Percentiles rank a stretch among this genome's conserved stretches.
phyloP scores from a whole-genome alignment of 306 rosid genomes.

The Cucumis cinereus region DNA sequence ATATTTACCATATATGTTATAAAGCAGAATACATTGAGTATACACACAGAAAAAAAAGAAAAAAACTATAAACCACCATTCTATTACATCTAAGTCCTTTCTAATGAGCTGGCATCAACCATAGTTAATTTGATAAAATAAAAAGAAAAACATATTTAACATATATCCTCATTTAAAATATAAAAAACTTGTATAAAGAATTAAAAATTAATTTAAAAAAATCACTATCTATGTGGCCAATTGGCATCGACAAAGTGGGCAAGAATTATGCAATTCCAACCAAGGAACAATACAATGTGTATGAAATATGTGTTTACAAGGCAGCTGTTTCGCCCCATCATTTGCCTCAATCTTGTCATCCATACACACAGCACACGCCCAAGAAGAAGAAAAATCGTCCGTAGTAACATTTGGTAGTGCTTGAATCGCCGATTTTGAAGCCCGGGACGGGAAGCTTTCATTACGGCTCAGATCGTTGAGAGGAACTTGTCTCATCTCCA shows the following conservation, averaged over 20 bases:
- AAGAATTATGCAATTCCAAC: conserved; percentile 77
- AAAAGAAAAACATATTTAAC: too few relatives aligned
- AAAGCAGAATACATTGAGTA: too few relatives aligned
- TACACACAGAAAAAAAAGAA: too few relatives aligned
- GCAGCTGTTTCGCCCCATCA: conserved; percentile 67
- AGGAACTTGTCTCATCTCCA: conserved; percentile 51
- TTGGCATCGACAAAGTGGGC: conserved; percentile 84
- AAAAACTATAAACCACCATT: too few relatives aligned
- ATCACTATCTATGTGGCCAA: conserved; percentile 33
- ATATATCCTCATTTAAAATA: too few relatives aligned
- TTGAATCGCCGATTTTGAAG: conserved; percentile 48
- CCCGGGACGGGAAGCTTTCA: conserved; percentile 54
- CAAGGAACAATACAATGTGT: conserved; percentile 70
- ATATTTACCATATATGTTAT: too few relatives aligned
- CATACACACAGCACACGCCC: conserved; percentile 84
- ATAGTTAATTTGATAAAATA: too few relatives aligned
- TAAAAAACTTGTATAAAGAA: too few relatives aligned
- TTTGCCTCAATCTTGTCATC: conserved; percentile 43
- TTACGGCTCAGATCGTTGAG: conserved; percentile 80
- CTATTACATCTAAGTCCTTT: too few relatives aligned
- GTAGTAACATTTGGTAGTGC: conserved; percentile 44
- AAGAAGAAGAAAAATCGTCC: conserved; percentile 38
- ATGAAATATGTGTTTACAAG: conserved; percentile 82
- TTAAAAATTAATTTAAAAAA: too few relatives aligned
- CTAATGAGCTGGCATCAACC: too few relatives aligned